phyloP scores from a whole-genome alignment of 768 basidiomycete genomes.

The Melanogaster broomeanus region DNA sequence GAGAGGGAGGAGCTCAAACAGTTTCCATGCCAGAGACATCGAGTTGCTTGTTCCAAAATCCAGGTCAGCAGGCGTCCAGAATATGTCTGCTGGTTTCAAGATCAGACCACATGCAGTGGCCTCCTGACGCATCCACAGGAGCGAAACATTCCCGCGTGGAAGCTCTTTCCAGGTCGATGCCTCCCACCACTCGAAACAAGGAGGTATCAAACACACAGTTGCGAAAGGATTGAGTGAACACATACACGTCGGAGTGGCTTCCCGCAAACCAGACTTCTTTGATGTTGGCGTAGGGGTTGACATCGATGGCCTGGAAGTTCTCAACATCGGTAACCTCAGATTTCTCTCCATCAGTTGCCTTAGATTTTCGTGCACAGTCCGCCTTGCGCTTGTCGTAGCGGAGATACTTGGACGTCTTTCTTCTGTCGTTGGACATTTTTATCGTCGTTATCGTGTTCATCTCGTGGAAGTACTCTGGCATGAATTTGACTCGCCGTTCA shows the following conservation, averaged over 20 bases:
- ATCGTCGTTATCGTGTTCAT: constrained; percentile 27
- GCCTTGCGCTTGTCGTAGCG: no score
- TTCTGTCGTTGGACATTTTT: constrained; percentile 25
- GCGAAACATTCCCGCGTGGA: constrained; percentile 17
- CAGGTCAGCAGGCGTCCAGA: constrained; percentile 19
- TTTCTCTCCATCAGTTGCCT: neutral
- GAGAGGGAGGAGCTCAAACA: constrained; percentile 15
- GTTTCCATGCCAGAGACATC: constrained; percentile 15
- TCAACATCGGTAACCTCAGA: neutral
- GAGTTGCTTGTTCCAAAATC: constrained; percentile 17
- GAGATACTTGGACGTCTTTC: neutral
- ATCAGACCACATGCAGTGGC: constrained; percentile 23
- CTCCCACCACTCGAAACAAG: constrained; percentile 13
- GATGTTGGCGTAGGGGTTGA: constrained; percentile 18
- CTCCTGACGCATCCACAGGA: constrained; percentile 34
- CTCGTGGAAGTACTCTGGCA: constrained; percentile 38
- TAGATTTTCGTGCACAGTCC: neutral
- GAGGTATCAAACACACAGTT: neutral
- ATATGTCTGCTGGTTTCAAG: constrained; percentile 17
- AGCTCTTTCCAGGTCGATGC: constrained; percentile 10
- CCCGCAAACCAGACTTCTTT: constrained; percentile 68
- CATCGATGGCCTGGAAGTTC: neutral
- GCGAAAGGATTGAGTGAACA: neutral
- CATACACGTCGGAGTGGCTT: constrained; percentile 35
- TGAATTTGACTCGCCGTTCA: constrained; percentile 59